Conservation (phyloP, 805 yeast species). For the Candida loeiensis region DNA sequence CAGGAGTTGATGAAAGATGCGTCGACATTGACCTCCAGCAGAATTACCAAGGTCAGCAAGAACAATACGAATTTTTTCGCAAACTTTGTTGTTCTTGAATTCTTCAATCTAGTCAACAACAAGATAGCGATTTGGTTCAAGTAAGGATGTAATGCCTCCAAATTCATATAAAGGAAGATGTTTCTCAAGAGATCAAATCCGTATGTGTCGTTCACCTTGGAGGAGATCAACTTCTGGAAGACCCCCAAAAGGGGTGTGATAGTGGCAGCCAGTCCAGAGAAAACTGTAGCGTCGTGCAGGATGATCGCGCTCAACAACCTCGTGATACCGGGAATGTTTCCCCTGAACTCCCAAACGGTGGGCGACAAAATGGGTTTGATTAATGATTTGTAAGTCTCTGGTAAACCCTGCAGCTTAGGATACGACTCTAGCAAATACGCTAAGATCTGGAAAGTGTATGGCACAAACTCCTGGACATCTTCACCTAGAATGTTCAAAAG, state of each 20-base stretch:
- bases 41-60: slow-evolving; percentile 29
- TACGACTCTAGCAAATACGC: slow-evolving; percentile 68
- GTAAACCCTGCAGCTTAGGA: slow-evolving; percentile 50
- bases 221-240: slow-evolving; percentile 89
- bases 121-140: slow-evolving; percentile 71
- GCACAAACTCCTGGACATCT: slow-evolving; percentile 92
- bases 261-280: slow-evolving; percentile 30
- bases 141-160: slow-evolving; percentile 47
- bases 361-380: slow-evolving; percentile 85
- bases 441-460: slow-evolving; percentile 88
- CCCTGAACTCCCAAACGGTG: slow-evolving; percentile 87
- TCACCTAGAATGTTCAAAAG: slow-evolving; percentile 65
- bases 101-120: slow-evolving; percentile 75
- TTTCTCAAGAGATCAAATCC: slow-evolving; percentile 84
- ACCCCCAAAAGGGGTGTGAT: slow-evolving; percentile 87
- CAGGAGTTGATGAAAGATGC: slow-evolving; percentile 54
- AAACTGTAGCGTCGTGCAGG: slow-evolving; percentile 41
- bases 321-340: slow-evolving; percentile 90
- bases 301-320: slow-evolving; percentile 71
- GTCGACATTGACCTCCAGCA: slow-evolving; percentile 11
- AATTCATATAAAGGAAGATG: slow-evolving; percentile 57
- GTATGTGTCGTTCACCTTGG: slow-evolving; percentile 71
- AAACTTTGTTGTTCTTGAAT: slow-evolving; percentile 76
- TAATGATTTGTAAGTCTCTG: slow-evolving; percentile 60
- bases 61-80: slow-evolving; percentile 68